Evolutionary conservation across 2,329 filamentous ascomycete genomes (phyloP).

Genomic region (Penicillium sclerotiorum): DNA sequence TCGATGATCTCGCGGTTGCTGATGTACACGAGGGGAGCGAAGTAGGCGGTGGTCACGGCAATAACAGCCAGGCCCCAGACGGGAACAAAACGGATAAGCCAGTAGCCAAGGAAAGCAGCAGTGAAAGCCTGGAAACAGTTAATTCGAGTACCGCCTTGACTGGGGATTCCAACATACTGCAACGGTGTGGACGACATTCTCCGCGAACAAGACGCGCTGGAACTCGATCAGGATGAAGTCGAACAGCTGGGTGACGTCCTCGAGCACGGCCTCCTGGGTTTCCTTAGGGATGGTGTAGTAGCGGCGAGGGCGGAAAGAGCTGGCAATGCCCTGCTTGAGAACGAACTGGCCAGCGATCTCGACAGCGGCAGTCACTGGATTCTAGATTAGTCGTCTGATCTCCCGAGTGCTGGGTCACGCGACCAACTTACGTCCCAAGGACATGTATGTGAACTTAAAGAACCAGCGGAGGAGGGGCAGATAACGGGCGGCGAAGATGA

Average conservation of each 20-base stretch:
- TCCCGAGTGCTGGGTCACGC: slow-evolving; percentile 19
- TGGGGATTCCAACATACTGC: slow-evolving; percentile 51
- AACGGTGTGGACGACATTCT: slow-evolving; percentile 64
- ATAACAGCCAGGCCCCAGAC: slow-evolving; percentile 65
- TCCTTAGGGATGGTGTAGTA: slow-evolving; percentile 69
- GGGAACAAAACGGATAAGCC: slow-evolving; percentile 67
- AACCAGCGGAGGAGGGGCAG: slow-evolving; percentile 63
- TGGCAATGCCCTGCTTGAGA: slow-evolving; percentile 61
- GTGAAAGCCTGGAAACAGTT: slow-evolving; percentile 55
- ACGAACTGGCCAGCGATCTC: slow-evolving; percentile 60
- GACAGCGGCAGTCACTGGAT: slow-evolving; percentile 56
- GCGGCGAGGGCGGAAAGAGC: slow-evolving; percentile 63
- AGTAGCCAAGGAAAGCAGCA: slow-evolving; percentile 62
- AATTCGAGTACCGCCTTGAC: background rate
- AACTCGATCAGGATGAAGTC: slow-evolving; percentile 71
- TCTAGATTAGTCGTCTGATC: slow-evolving; percentile 12
- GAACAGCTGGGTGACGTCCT: slow-evolving; percentile 65
- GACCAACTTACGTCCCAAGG: slow-evolving; percentile 57
- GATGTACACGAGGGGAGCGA: slow-evolving; percentile 65
- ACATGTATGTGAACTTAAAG: slow-evolving; percentile 62
- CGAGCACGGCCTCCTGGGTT: slow-evolving; percentile 62
- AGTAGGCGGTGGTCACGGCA: slow-evolving; percentile 58
- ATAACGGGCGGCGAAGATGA: slow-evolving; percentile 67
- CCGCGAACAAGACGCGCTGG: slow-evolving; percentile 66
- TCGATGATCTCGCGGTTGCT: slow-evolving; percentile 68